A percentile compares a stretch with the other conserved stretches of the same genome.
phyloP scores from a whole-genome alignment of 768 basidiomycete genomes.

The Lactifluus piperatus region DNA sequence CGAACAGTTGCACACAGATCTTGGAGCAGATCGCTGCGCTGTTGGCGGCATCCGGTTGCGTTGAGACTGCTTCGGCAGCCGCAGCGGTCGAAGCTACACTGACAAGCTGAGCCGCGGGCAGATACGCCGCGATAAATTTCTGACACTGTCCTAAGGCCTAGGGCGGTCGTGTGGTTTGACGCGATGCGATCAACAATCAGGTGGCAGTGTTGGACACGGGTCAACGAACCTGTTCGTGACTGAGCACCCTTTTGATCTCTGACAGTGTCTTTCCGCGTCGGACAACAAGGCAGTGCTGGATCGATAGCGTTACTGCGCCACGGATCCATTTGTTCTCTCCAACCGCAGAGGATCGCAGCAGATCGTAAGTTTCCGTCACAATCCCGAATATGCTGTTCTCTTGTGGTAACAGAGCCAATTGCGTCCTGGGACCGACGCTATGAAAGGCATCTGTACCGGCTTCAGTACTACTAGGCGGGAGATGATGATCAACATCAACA shows the following conservation, averaged over 20 bases:
- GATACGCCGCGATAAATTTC: conserved; percentile 42
- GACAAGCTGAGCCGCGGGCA: conserved; percentile 45
- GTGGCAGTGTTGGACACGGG: background rate
- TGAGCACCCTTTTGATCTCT: conserved; percentile 52
- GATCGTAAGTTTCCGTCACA: conserved; percentile 69
- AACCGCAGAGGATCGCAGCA: conserved; percentile 36
- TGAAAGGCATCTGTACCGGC: conserved; percentile 49
- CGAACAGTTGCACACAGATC: conserved; percentile 49
- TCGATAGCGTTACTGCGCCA: conserved; percentile 49
- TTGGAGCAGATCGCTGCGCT: conserved; percentile 72
- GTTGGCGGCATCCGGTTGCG: conserved; percentile 34
- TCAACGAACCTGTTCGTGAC: conserved; percentile 66
- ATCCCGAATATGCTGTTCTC: conserved; percentile 72
- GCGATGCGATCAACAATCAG: background rate
- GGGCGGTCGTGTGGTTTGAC: background rate
- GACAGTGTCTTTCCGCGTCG: conserved; percentile 45
- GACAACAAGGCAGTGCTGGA: conserved; percentile 65
- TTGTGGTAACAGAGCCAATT: conserved; percentile 64
- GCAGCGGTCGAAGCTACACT: conserved; percentile 66
- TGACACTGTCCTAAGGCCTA: conserved; percentile 77
- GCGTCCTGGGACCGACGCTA: conserved; percentile 36
- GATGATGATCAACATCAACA: background rate
- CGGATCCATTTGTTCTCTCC: conserved; percentile 42
- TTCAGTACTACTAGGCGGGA: background rate
- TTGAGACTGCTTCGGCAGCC: conserved; percentile 45